A percentile compares a stretch with the other conserved stretches of the same genome.
Conservation (phyloP, 352 stramenopile genomes). For the Detonula confervacea region DNA sequence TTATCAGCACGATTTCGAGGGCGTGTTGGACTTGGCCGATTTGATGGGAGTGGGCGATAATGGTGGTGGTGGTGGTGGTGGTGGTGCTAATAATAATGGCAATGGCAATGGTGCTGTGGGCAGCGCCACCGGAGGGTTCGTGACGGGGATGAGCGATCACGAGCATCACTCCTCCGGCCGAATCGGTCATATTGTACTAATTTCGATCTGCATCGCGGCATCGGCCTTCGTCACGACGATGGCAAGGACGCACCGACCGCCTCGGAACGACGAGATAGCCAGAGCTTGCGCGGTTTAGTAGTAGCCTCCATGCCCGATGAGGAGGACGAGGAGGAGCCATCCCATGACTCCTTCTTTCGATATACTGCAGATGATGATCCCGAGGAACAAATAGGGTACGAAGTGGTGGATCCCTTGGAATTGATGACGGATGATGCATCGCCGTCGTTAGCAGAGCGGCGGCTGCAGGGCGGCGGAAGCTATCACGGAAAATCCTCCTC, state of each 20-base stretch:
- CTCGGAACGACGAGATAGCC: neutral
- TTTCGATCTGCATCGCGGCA: slow-evolving; percentile 17
- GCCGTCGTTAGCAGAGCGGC: neutral
- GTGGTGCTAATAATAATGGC: neutral
- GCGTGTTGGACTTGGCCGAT: neutral
- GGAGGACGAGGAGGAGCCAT: neutral
- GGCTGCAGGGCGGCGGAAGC: neutral
- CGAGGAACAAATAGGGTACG: neutral
- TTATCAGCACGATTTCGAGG: slow-evolving; percentile 21
- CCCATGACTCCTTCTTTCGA: neutral
- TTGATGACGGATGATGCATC: neutral
- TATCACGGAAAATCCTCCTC: neutral
- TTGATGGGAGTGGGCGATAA: neutral
- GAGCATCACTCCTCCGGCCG: neutral
- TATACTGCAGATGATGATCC: neutral
- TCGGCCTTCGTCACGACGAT: neutral
- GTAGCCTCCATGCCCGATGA: too few relatives aligned
- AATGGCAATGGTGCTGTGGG: neutral
- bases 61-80: neutral
- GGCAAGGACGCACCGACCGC: slow-evolving; percentile 1
- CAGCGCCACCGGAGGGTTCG: too few relatives aligned
- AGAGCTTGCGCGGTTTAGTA: neutral
- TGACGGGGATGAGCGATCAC: neutral
- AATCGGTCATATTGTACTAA: slow-evolving; percentile 12
- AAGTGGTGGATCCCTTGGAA: neutral